Evolutionary conservation across 139 green algal genomes (phyloP), one percentile per base, ranked within the genome.

Genomic region (Chlamydomonas incerta): DNA sequence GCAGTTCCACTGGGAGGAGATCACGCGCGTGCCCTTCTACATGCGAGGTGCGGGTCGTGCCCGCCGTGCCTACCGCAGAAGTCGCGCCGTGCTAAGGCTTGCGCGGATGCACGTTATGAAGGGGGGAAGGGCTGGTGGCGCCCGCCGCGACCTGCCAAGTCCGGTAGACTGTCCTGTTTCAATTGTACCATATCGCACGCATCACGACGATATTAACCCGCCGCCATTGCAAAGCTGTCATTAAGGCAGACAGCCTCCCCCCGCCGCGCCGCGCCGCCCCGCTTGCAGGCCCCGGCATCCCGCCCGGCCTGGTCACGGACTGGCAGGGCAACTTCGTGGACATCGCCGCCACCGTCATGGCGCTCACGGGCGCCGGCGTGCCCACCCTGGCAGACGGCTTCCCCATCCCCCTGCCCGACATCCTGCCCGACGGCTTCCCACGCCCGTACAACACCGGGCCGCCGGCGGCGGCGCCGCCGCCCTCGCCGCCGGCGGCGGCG

Each of bases 291-390:
- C 80, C 80, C 18, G 80, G 80, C 34, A 86, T 86, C 13, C 80
- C 68, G 20, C 18, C 34, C 15, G 80, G 80, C 52, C 21, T 71
- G 46, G 68, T 80, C 13, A 71, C 50, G 28, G 80, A 85, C 67
- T 85, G 79, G 79, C 77, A 83, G 79, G 79, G 47, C 79, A 76
- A 74, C 79, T 76, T 75, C 47, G 79, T 85, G n/a, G 79, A 85
- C 67, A 68, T 85, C n/a, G 10, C 79, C 21, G 79, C 79, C 47
- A 85, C 79, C 23, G 79, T 85, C 10, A 74, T 85, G 79, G 35
- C 34, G 18, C 79, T 85, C 65, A 67, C 24, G n/a, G 66, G 66
- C 8, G 47, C 66, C n/a, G 65, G 66, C 29, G 65, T 85, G n/a
- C 79, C 79, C 15, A n/a, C 69, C 29, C 52, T 76, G 21, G 46